A percentile compares a stretch with the other conserved stretches of the same genome.
phyloP scores from a whole-genome alignment of 176 grass and related monocot genomes.

The Coix lacrymajobi region DNA sequence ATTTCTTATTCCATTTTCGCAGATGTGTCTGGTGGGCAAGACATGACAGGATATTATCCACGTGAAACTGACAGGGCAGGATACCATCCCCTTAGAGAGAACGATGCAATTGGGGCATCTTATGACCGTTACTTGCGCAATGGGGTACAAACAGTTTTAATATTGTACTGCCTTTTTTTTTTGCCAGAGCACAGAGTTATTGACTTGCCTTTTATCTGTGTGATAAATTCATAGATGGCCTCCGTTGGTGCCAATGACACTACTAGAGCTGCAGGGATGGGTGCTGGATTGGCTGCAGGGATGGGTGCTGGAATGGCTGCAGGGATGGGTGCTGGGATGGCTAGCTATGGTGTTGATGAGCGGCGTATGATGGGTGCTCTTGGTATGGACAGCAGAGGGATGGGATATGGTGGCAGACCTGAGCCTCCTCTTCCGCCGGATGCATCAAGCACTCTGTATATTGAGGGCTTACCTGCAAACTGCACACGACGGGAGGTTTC shows the following conservation, averaged over 20 bases:
- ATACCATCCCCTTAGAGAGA: constrained; percentile 78
- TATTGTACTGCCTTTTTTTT: background rate
- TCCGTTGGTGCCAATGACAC: constrained; percentile 54
- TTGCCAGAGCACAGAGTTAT: background rate
- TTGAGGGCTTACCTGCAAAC: constrained; percentile 93
- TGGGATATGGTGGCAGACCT: constrained; percentile 63
- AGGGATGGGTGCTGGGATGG: constrained; percentile 59
- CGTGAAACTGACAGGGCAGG: constrained; percentile 67
- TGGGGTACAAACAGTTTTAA: constrained; percentile 55
- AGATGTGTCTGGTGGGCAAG: constrained; percentile 74
- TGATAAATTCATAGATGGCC: constrained; percentile 40
- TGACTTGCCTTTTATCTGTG: background rate
- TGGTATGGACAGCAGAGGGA: constrained; percentile 64
- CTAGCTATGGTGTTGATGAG: constrained; percentile 67
- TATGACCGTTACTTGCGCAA: constrained; percentile 96
- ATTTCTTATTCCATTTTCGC: background rate
- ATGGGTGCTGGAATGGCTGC: constrained; percentile 43
- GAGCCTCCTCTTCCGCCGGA: constrained; percentile 84
- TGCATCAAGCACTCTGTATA: constrained; percentile 80
- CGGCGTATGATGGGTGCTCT: constrained; percentile 54
- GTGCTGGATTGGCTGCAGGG: constrained; percentile 36
- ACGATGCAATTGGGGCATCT: constrained; percentile 84
- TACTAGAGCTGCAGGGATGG: constrained; percentile 60
- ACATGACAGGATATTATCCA: constrained; percentile 78
- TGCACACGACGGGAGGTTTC: constrained; percentile 96